Base-by-base conservation (phyloP, 805 yeast genomes). In the Yamadazyma ubonensis region DNA sequence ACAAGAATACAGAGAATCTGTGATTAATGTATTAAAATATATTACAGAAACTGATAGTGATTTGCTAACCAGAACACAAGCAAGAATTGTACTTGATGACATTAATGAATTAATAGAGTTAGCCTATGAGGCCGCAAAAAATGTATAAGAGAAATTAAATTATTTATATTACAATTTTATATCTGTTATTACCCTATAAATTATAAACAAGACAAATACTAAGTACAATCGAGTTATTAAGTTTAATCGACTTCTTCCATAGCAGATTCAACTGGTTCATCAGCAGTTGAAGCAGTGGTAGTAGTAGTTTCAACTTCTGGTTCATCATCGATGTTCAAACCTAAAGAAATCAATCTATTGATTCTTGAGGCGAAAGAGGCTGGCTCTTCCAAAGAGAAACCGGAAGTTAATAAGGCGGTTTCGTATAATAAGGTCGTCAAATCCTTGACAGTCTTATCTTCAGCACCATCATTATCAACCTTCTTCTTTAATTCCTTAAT, bases 341-440 rank as follows among this genome's bases (percentile, higher is more conserved):
- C 99, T 62, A 93, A 82, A 42, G 98, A 86, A 61, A 93, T 91
- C 72, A 93, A 83, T 74, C 98, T 86, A 85, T 93, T 93, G 72
- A 93, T 91, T 81, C 99, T 89, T 59, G 86, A 73, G 58, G 99
- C 98, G 63, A 93, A 93, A 41, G 96, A 83, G 63, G 85, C 82
- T 76, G 99, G 99, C 76, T 93, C 99, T 62, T 93, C 99, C 65
- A 93, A 81, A 54, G 97, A 75, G 90, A 93, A 93, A 72, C 99
- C 99, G 51, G 99, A 93, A 42, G 98, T 93, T 67, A 93, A 80
- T 69, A 93, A 77, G 45, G 99, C 99, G 60, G 99, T 93, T 75
- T 93, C 99, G 73, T 81, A 93, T 71, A 93, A 76, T 70, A 93
- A 78, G 54, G 93, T 87, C 53, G 99, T 93, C 71, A 93, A 80